Conservation (phyloP, 768 basidiomycete genomes). For the Chlorophyllum brunneum region DNA sequence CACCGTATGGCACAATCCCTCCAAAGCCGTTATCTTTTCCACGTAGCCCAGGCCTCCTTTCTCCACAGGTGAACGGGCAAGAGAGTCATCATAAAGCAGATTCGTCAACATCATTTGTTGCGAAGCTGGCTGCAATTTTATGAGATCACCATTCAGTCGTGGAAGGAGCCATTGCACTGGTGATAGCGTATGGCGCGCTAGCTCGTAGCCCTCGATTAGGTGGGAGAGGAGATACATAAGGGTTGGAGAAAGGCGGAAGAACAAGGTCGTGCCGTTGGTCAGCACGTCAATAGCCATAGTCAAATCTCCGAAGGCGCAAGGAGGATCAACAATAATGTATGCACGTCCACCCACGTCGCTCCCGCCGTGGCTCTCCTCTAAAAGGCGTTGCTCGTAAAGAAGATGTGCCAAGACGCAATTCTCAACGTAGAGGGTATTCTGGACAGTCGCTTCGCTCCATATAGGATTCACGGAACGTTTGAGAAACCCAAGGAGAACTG, state of each 20-base stretch:
- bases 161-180: constrained; percentile 33
- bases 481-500: neutral
- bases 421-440: neutral
- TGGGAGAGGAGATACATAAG: constrained; percentile 57
- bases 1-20: constrained; percentile 52
- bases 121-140: constrained; percentile 53
- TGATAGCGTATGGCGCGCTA: constrained; percentile 19
- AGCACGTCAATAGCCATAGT: constrained; percentile 52
- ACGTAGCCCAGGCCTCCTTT: constrained; percentile 61
- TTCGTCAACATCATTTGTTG: neutral
- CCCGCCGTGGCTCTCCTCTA: constrained; percentile 8
- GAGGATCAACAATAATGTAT: constrained; percentile 60
- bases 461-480: neutral
- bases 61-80: constrained; percentile 48
- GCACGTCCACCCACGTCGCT: constrained; percentile 68
- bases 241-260: constrained; percentile 56
- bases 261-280: constrained; percentile 48
- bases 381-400: constrained; percentile 3
- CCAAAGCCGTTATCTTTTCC: constrained; percentile 51
- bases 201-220: constrained; percentile 52
- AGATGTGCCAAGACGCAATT: neutral
- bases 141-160: constrained; percentile 40
- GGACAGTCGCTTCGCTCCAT: neutral
- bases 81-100: constrained; percentile 57
- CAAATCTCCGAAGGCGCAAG: constrained; percentile 58